Evolutionary conservation across 768 basidiomycete genomes (phyloP).

Genomic region (Lentinula sp.): DNA sequence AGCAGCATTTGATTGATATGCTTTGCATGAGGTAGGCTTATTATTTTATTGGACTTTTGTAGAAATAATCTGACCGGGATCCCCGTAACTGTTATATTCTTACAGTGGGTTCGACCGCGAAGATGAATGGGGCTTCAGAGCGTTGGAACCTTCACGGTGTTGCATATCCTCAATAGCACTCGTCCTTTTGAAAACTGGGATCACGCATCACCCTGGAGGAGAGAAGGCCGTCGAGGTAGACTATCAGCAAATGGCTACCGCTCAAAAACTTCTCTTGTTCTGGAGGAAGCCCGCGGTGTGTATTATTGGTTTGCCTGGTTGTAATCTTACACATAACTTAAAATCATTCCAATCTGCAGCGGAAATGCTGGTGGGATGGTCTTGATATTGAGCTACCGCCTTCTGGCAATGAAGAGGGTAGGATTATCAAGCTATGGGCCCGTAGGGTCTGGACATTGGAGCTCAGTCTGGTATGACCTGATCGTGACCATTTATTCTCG

Average conservation of each 20-base stretch:
- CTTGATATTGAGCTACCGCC: constrained; percentile 80
- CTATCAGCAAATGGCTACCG: constrained; percentile 90
- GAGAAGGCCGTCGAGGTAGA: constrained; percentile 80
- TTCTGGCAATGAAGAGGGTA: constrained; percentile 40
- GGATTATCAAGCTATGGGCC: constrained; percentile 88
- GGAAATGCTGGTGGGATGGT: constrained; percentile 99
- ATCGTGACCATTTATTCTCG: neutral
- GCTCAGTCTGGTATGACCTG: constrained; percentile 71
- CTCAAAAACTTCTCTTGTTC: constrained; percentile 94
- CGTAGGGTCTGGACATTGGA: constrained; percentile 98
- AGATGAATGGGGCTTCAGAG: constrained; percentile 98
- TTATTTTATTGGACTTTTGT: neutral
- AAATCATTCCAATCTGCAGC: constrained; percentile 36
- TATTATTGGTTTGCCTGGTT: constrained; percentile 13
- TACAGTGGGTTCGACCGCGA: constrained; percentile 91
- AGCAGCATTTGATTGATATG: constrained; percentile 99
- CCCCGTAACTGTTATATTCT: neutral
- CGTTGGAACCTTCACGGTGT: constrained; percentile 91
- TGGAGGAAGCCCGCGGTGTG: constrained; percentile 99
- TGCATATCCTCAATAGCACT: constrained; percentile 98
- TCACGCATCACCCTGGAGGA: constrained; percentile 66
- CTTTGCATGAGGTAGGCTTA: constrained; percentile 88
- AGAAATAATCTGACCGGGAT: too few species aligned
- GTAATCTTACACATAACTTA: constrained; percentile 1
- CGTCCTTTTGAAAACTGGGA: constrained; percentile 95